Percentiles rank a stretch among this genome's conserved stretches.
Evolutionary conservation across 78 protist species (phyloP).

Genomic region (Planoprotostelium fungivorum): DNA sequence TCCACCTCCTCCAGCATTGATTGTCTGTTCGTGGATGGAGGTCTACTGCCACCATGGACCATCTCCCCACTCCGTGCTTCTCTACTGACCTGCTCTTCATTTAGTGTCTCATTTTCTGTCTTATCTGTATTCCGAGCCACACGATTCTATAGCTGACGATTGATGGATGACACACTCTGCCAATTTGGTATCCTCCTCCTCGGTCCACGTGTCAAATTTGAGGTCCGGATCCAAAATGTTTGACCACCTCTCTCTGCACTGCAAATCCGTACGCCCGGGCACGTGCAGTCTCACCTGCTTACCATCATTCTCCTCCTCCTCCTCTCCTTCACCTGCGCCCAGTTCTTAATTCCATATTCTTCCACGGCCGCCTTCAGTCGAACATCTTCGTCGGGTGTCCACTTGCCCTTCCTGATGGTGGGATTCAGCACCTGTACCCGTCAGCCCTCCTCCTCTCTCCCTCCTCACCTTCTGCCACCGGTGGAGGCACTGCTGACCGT

Average conservation of each 20-base stretch:
- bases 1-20: constrained; percentile 64
- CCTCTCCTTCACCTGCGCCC: constrained; percentile 58
- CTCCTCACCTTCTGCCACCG: constrained; percentile 48
- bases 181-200: constrained; percentile 24
- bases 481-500: constrained; percentile 61
- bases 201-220: constrained; percentile 69
- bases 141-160: too few relatives aligned
- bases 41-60: constrained; percentile 24
- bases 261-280: constrained; percentile 70
- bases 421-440: constrained; percentile 42
- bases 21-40: constrained; percentile 42
- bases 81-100: neutral
- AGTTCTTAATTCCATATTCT: constrained; percentile 32
- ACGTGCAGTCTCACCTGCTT: too few relatives aligned
- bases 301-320: constrained; percentile 55
- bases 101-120: too few relatives aligned
- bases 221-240: constrained; percentile 78
- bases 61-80: constrained; percentile 42
- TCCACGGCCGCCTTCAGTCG: constrained; percentile 16
- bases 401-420: constrained; percentile 22
- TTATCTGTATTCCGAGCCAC: too few relatives aligned
- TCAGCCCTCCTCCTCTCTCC: too few relatives aligned
- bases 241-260: constrained; percentile 85
- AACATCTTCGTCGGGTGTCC: constrained; percentile 43
- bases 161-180: neutral